These are phyloP conservation scores for Sporothrix sp. DNA, from an alignment of 2,329 filamentous ascomycete species.

Conservation along the genomic window DNA sequence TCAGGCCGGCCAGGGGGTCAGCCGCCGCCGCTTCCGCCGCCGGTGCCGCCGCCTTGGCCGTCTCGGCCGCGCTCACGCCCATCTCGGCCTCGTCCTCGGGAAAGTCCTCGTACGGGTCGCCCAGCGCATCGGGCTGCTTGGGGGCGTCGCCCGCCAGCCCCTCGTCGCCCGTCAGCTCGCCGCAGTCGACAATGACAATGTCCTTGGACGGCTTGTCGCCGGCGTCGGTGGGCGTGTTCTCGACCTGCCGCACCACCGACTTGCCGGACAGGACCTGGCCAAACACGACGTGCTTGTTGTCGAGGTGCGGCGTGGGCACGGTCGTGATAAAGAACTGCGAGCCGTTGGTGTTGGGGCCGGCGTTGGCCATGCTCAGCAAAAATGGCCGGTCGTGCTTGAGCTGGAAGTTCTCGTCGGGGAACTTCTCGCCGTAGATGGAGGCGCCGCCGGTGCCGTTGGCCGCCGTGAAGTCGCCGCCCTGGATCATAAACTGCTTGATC, in stretches of 20 bases:
- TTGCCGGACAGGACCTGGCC: constrained; percentile 91
- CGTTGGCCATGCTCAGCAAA: constrained; percentile 95
- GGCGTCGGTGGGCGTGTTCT: constrained; percentile 65
- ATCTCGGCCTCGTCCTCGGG: constrained; percentile 63
- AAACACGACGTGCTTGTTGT: constrained; percentile 92
- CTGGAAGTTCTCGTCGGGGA: constrained; percentile 92
- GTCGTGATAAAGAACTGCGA: constrained; percentile 98
- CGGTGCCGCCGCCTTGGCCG: constrained; percentile 23
- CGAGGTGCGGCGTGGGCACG: constrained; percentile 85
- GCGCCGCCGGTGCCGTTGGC: constrained; percentile 94
- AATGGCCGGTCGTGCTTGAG: constrained; percentile 88
- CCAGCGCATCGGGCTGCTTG: constrained; percentile 66
- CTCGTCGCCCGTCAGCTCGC: constrained; percentile 66
- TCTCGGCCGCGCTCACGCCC: constrained; percentile 47
- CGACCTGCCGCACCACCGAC: constrained; percentile 79
- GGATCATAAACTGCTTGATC: constrained; percentile 98
- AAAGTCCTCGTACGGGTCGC: constrained; percentile 91
- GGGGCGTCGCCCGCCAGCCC: constrained; percentile 48
- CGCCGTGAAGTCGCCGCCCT: constrained; percentile 92
- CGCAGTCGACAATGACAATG: constrained; percentile 70
- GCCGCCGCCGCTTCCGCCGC: neutral
- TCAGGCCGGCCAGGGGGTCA: constrained; percentile 13
- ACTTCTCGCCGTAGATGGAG: constrained; percentile 95
- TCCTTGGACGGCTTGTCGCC: constrained; percentile 71
- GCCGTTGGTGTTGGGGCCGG: constrained; percentile 88